These are phyloP conservation scores for Fraxinus quadrangulata DNA, from an alignment of 257 asterid genomes.

Conservation along the genomic window DNA sequence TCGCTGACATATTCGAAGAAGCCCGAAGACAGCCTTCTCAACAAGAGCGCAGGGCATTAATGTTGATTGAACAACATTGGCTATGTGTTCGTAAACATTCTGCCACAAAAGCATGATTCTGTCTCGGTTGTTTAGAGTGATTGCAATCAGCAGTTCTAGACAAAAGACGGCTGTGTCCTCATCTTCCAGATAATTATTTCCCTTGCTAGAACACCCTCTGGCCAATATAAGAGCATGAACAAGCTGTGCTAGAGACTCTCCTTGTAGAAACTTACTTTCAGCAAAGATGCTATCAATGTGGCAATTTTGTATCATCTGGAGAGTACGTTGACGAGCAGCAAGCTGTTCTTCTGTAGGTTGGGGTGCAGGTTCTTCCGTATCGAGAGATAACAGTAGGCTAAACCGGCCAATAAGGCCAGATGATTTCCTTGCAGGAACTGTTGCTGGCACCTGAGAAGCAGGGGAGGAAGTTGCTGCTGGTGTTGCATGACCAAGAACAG, in stretches of 20 bases:
- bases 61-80: constrained; percentile 74
- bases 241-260: constrained; percentile 80
- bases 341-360: constrained; percentile 83
- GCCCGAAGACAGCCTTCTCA: constrained; percentile 95
- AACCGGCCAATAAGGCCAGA: constrained; percentile 86
- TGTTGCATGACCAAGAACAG: constrained; percentile 50
- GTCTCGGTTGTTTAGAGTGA: constrained; percentile 39
- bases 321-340: constrained; percentile 72
- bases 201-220: constrained; percentile 60
- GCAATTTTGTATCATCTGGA: constrained; percentile 75
- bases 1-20: constrained; percentile 86
- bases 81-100: constrained; percentile 79
- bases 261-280: constrained; percentile 87
- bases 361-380: constrained; percentile 76
- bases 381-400: constrained; percentile 74
- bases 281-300: constrained; percentile 82
- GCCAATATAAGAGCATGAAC: constrained; percentile 77
- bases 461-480: constrained; percentile 42
- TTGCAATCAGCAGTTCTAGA: constrained; percentile 79
- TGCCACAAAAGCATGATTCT: constrained; percentile 68
- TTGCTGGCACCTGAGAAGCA: constrained; percentile 40
- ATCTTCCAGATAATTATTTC: constrained; percentile 54
- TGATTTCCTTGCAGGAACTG: constrained; percentile 64
- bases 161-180: constrained; percentile 78
- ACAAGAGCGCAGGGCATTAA: constrained; percentile 84